phyloP scores from a whole-genome alignment of 306 rosid species.

The Cucumis sativus region Cucumber_9930_V3 NC_026660.2:12416001-12416500 shows the following conservation, averaged over 20 bases:
- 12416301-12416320: neutral
- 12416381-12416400: constrained; percentile 78
- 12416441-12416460: constrained; percentile 12
- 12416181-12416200: constrained; percentile 73
- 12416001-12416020: neutral
- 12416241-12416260: constrained; percentile 69
- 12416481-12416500: neutral
- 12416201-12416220: constrained; percentile 76
- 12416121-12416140: neutral
- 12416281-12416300: constrained; percentile 44
- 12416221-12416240: constrained; percentile 80
- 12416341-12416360: constrained; percentile 15
- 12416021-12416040: neutral
- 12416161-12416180: constrained; percentile 31
- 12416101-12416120: neutral
- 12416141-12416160: constrained; percentile 10
- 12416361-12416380: constrained; percentile 50
- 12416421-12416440: constrained; percentile 38
- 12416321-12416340: constrained; percentile 6
- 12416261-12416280: constrained; percentile 70
- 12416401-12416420: constrained; percentile 71
- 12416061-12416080: neutral
- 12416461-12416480: neutral
- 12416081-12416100: neutral
- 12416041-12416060: neutral